phyloP scores from a whole-genome alignment of 306 rosid genomes.

The Nissolia schottii region DNA sequence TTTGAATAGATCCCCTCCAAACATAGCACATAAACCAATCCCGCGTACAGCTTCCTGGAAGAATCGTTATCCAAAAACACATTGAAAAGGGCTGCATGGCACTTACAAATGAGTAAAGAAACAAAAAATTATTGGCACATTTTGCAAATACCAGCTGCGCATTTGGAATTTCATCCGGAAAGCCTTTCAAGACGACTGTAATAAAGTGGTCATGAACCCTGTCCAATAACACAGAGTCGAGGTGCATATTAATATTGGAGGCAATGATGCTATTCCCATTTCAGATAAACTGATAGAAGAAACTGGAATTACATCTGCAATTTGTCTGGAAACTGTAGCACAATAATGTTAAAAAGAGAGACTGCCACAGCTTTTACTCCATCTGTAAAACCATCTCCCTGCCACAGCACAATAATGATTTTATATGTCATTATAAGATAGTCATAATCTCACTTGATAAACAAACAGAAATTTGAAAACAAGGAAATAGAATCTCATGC shows the following conservation, averaged over 20 bases:
- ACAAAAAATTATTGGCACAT: neutral
- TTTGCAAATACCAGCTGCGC: constrained; percentile 14
- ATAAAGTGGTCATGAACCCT: neutral
- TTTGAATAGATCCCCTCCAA: neutral
- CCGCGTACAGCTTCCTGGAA: constrained; percentile 27
- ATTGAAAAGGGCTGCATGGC: no score
- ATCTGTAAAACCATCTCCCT: neutral
- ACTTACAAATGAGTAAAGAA: neutral
- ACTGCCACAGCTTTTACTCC: neutral
- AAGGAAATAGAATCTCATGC: no score
- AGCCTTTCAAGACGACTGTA: neutral
- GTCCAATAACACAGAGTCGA: neutral
- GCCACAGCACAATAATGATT: no score
- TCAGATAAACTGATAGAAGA: neutral
- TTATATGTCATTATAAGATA: no score
- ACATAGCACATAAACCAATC: constrained; percentile 23
- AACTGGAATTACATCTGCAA: constrained; percentile 16
- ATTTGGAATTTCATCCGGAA: neutral
- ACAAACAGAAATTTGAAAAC: no score
- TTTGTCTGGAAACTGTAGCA: constrained; percentile 8
- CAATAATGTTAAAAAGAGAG: constrained; percentile 16
- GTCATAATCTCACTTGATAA: no score
- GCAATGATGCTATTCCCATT: neutral
- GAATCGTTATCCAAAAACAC: neutral
- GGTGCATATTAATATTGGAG: neutral